Percentiles rank a stretch among this genome's conserved stretches.
phyloP scores from a whole-genome alignment of 1,139 yeast genomes.

The Pichia sp. region DNA sequence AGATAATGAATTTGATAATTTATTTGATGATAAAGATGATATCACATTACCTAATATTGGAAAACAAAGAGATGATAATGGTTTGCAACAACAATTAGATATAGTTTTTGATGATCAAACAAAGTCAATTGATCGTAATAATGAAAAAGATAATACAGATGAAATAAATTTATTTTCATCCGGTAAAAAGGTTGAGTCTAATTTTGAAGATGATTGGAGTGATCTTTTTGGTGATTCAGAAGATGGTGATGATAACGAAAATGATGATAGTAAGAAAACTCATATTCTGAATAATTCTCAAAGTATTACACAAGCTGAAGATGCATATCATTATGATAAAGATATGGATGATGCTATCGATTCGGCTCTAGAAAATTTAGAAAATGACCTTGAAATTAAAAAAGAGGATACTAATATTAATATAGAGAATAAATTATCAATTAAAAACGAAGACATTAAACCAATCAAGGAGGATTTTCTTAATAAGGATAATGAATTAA shows the following conservation, averaged over 20 bases:
- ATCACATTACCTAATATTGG: not conserved
- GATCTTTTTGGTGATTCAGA: constrained; percentile 15
- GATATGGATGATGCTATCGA: constrained; percentile 34
- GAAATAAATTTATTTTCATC: not conserved
- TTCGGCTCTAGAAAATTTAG: constrained; percentile 9
- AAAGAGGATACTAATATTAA: not conserved
- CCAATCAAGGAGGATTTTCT: too few species aligned
- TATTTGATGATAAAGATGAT: constrained; percentile 9
- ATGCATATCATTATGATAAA: constrained; percentile 30
- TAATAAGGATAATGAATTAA: too few species aligned
- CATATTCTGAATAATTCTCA: constrained; percentile 3
- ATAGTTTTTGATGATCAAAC: constrained; percentile 10
- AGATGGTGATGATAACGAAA: constrained; percentile 3
- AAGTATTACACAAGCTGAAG: not conserved
- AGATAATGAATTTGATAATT: constrained; percentile 7
- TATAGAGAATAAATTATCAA: not conserved
- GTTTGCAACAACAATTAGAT: constrained; percentile 3
- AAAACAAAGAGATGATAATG: not conserved
- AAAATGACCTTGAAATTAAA: constrained; percentile 6
- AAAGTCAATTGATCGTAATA: not conserved
- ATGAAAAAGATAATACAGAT: not conserved
- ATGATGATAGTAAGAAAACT: constrained; percentile 8
- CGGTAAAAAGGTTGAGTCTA: constrained; percentile 6
- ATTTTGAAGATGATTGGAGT: constrained; percentile 15
- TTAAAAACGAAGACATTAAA: not conserved